Conservation (phyloP, 345 rosid genomes). For the Schrenkiella parvula region DNA sequence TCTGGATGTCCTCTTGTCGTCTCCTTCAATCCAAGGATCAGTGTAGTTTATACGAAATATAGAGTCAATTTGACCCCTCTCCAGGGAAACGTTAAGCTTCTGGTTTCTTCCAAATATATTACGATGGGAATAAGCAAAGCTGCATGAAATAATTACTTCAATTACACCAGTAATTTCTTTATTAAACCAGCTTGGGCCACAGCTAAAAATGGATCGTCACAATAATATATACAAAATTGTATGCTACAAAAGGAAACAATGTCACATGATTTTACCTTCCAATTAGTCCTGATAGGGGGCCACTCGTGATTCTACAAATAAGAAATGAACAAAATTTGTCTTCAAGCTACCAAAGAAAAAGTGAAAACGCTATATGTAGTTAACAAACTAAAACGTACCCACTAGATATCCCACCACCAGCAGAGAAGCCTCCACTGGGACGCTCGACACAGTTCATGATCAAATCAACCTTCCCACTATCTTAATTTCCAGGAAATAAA, state of each 20-base stretch:
- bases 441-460: slow-evolving; percentile 93
- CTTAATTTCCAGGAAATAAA: slow-evolving; percentile 32
- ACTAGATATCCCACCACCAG: slow-evolving; percentile 94
- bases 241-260: background rate
- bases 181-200: background rate
- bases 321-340: background rate
- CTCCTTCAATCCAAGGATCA: slow-evolving; percentile 99
- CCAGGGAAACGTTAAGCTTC: slow-evolving; percentile 81
- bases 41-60: slow-evolving; percentile 87
- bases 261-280: slow-evolving; percentile 57
- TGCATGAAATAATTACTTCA: slow-evolving; percentile 39
- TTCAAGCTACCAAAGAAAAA: slow-evolving; percentile 9
- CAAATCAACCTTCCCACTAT: slow-evolving; percentile 84
- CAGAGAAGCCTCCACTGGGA: slow-evolving; percentile 94
- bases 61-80: slow-evolving; percentile 94
- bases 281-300: slow-evolving; percentile 85
- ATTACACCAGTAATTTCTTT: background rate
- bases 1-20: slow-evolving; percentile 88
- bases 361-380: background rate
- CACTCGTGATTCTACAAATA: slow-evolving; percentile 80
- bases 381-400: slow-evolving; percentile 52
- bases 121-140: slow-evolving; percentile 95
- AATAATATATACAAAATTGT: background rate
- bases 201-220: background rate
- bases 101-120: slow-evolving; percentile 93